Evolutionary conservation across 306 rosid genomes (phyloP), one percentile per base, ranked within the genome.

Genomic region (Vigna unguiculata): DNA sequence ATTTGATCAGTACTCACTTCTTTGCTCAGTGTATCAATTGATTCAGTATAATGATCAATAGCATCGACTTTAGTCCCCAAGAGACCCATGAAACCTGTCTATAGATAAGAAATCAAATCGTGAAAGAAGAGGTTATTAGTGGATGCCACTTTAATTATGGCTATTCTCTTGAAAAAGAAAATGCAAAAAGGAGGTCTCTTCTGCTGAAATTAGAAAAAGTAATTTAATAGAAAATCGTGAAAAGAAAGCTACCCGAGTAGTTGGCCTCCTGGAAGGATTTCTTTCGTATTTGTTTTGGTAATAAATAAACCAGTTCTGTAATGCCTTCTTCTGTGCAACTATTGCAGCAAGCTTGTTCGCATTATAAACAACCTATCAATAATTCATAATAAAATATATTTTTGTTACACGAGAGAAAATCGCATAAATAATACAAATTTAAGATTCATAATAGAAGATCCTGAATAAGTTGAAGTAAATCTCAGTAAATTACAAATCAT

Each of bases 251-350:
- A 94, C 98, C 96, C 93, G 89, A 75, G 93, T 87, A 51, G 78
- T 83, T 40, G 96, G 98, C 83, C 84, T 91, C 21, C 25, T 47
- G 11, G 72, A 48, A 54, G 93, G 77, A 76, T 83, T 54, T 83
- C 96, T 89, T 82, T 91, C 98, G 54, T 72, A 84, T 80, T 89
- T 90, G 81, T 90, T 94, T 76, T 89, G 90, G 84, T 94, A 90
- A 86, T 90, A 94, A 58, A 84, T 77, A 49, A 79, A 84, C 94
- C 93, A 87, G 64, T 94, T 94, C 69, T 67, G 53, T 81, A 87
- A 24, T 52, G 69, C 47, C 84, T 87, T 91, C 84, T 90, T 91
- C 73, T 63, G 14, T 54, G 78, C 88, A 72, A 87, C 98, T 86
- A 94, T 69, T 55, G 80, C 60, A 45, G 96, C 93, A 69, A 93